Evolutionary conservation across 2,329 filamentous ascomycete genomes (phyloP), one percentile per base, ranked within the genome.

Genomic region (Botrytis sinoallii): DNA sequence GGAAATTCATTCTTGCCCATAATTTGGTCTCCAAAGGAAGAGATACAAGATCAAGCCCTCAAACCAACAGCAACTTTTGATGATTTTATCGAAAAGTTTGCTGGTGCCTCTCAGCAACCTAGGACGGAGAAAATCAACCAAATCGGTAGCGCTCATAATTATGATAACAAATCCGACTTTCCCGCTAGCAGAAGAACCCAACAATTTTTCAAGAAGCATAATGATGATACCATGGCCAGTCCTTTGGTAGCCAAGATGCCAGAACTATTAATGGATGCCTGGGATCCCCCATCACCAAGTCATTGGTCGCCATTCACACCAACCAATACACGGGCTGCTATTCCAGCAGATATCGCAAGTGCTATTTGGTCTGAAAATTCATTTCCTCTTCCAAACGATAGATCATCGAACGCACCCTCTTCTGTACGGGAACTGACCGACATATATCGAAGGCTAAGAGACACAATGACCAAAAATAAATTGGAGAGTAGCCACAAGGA

Each of bases 1-100:
- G 96, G 96, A 4, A 99, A 99, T 81, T 89, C 93, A 0, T 99
- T 99, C 83, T 82, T 99, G 55, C 97, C 97, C 0, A 94, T 99
- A 75, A 91, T 97, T 55, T 99, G 96, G 96, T 97, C 95, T 81
- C 93, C 93, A 40, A 92, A 97, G 79, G 93, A 97, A 78, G 93
- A 97, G 80, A 89, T 90, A 2, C 94, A 95, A 75, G 91, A 93
- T 0, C 91, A 93, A 5, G 86, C 89, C n/a, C 84, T 98, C 55
- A 86, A 89, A 70, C 84, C 90, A 8, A 81, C 86, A 46, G 82
- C 82, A 29, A 81, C 86, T 1, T 95, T 97, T 80, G 86, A 90
- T 5, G 85, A 79, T 4, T 81, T 79, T 77, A 42, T 81, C 32
- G 66, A 75, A 44, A 59, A 52, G 55, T 29, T 75, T 46, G 64